Base-by-base conservation (phyloP, 108 stramenopile species). In the Aurantiochytrium sp. region DNA sequence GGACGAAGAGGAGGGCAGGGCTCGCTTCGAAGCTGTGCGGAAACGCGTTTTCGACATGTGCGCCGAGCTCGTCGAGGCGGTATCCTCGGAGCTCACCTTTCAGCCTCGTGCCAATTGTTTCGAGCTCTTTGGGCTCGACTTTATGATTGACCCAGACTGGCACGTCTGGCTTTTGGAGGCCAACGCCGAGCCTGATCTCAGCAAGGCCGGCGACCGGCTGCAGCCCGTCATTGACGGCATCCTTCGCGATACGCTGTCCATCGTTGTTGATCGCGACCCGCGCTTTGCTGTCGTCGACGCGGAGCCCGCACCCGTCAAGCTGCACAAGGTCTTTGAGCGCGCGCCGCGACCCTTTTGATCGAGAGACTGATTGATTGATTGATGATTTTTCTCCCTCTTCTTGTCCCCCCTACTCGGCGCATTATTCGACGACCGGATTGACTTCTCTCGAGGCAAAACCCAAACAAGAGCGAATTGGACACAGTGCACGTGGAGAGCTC, bases 121-220 rank as follows among this genome's bases (percentile, higher is more conserved):
- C 3, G 73, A 83, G 28, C 73, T 83, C 51, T 83, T 83, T 53
- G 73, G 73, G 21, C 73, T 83, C 28, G 73, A 83, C 28, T 83
- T 83, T 28, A 83, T 83, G 73, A 83, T 83, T 51, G 51, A 47
- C 51, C 73, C 73, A 5, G 51, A 83, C 28, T 83, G 73, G 73
- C 23, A 23, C 5, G 73, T 83, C 23, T 83, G 51, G 44, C 28
- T 83, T 6, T 44, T 83, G 10, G 73, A 83, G 73, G 73, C 73
- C 23, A 83, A 83, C 2, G 73, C 73, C 3, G 73, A 83, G 51
- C 73, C 73, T 12, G 73, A 83, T n/a, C 73, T 83, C 51, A 83
- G 73, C 51, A 83, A 83, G 51, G 73, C 73, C 28, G 73, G 73
- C 51, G 73, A 83, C 44, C 73, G 73, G 6, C 73, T 83, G 73